Evolutionary conservation across 768 basidiomycete species (phyloP), one percentile per base, ranked within the genome.

Genomic region (Leccinum ochraceum): DNA sequence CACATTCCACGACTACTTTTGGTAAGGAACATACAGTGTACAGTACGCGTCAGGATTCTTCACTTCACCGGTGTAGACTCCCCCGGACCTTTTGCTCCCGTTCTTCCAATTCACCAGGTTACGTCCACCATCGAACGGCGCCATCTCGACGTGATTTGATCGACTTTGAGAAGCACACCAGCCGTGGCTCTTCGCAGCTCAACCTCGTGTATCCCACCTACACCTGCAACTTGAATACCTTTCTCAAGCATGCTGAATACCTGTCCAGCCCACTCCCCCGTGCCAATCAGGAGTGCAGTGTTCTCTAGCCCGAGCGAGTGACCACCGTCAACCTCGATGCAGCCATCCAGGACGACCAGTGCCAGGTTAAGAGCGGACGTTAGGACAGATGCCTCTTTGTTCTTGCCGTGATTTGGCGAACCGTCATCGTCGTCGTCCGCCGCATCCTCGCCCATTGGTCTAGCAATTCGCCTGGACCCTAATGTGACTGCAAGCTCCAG

Each of bases 401-500:
- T 77, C 54, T 73, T 65, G 16, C 57, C 50, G 50, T 62, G 59
- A 16, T 62, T 53, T 20, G 57, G 63, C 22, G 61, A 62, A 49
- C 63, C 72, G 10, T 61, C 58, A 13, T 73, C 34, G 11, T 34
- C 32, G 1, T 73, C 74, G 39, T 77, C 77, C 2, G 74, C 77
- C 32, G 64, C 63, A 39, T 77, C 77, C 10, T 74, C 73, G 4
- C 76, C 74, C n/a, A 58, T 62, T 7, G 76, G 69, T 61, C 67
- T 73, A 17, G 86, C 83, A 30, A 88, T 73, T 8, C 87, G 86
- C 52, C 81, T 79, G 6, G 87, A 86, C 0, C 94, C 93, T 32
- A 96, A 66, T 0, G 89, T 87, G 24, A 95, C 75, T 1, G 93
- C 93, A 22, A 98, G 79, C 68, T 96, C 93, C 56, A 98, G 74